Conservation (phyloP, 2,329 filamentous ascomycete genomes). For the Chaetomium globosum region DNA sequence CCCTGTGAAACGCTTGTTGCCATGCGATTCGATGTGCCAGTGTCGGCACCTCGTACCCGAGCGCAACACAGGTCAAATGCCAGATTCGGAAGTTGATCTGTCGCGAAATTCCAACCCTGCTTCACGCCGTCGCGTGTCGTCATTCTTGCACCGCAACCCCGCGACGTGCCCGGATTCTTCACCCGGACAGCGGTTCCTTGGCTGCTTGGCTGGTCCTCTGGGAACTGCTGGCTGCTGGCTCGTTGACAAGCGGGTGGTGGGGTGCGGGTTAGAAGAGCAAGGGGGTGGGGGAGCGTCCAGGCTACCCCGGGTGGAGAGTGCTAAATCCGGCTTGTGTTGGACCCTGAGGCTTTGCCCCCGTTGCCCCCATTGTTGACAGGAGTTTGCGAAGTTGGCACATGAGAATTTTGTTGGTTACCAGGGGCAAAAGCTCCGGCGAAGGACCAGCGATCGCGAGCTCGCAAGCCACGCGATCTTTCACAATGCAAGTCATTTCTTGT, state of each 20-base stretch:
- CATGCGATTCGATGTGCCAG: not conserved
- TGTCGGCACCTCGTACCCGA: not conserved
- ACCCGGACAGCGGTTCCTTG: not conserved
- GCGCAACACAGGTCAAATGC: not conserved
- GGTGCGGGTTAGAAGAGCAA: not conserved
- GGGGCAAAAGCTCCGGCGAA: slow-evolving; percentile 15
- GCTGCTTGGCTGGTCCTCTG: not conserved
- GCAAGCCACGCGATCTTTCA: not conserved
- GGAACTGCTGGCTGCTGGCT: not conserved
- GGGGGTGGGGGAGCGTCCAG: not conserved
- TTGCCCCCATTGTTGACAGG: not conserved
- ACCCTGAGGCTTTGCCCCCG: not conserved
- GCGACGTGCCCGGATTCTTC: not conserved
- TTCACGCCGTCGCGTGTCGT: not conserved
- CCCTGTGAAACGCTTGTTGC: not conserved
- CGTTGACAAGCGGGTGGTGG: not conserved
- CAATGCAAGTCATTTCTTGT: slow-evolving; percentile 1
- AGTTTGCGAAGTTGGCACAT: not conserved
- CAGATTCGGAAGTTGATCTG: not conserved
- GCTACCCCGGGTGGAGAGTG: slow-evolving; percentile 7
- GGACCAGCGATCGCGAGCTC: slow-evolving; percentile 7
- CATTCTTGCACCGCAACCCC: not conserved
- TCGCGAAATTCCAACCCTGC: not conserved
- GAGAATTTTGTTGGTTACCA: not conserved
- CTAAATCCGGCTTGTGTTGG: slow-evolving; percentile 12